Evolutionary conservation across 106 monocot genomes (phyloP), one percentile per base, ranked within the genome.

Genomic region (Dendrobium catenatum): DNA sequence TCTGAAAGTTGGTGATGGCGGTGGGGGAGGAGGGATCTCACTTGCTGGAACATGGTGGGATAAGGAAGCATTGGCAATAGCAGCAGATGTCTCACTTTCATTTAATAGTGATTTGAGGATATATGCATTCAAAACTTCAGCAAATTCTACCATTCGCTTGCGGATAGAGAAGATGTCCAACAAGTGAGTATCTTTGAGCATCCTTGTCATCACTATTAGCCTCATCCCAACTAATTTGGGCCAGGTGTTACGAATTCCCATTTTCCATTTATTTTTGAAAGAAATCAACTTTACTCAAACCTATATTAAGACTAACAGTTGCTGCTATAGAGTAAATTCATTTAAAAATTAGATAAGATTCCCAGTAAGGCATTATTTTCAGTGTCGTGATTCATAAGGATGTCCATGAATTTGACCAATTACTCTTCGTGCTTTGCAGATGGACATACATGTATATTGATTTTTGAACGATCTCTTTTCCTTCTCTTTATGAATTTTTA

Each of bases 111-210:
- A 95, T 79, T 77, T 99, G 81, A 93, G 89, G 79, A 81, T 99
- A 80, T 99, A 90, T 84, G 95, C 99, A 76, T 99, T 95, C 33
- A 99, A 95, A 83, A 95, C 99, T 68, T 87, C 86, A 66, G 77
- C 81, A 75, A 93, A 87, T 79, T 75, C 78, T 19, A 82, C 11
- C 15, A 85, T 99, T 76, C 82, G 82, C 68, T 66, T 95, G 81
- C 89, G 99, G 64, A 93, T 99, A 77, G 99, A 95, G 84, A 99
- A 99, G 83, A 80, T 95, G 33, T 95, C 95, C 9, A 91, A 17
- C 80, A 93, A 88, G 95, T 99, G 85, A 87, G 86, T 88, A 80
- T 78, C 10, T 37, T 74, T 74, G 72, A 43, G 19, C 42, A 74
- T 76, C 5, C 6, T 31, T 1, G 11, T 37, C 4, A 6, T 61